phyloP scores from a whole-genome alignment of 257 asterid genomes.

The Lycium ferocissimum region DNA sequence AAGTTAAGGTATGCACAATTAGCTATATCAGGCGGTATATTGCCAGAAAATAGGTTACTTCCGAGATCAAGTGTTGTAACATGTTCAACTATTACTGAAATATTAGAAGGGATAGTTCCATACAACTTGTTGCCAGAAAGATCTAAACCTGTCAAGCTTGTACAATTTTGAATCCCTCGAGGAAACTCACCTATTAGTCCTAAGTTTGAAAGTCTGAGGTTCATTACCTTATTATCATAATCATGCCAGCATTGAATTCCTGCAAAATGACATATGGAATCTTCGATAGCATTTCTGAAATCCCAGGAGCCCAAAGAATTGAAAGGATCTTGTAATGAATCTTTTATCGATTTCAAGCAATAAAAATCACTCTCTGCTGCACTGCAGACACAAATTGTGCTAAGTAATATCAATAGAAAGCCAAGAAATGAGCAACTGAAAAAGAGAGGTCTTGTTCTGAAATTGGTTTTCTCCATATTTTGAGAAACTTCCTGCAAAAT shows the following conservation, averaged over 20 bases:
- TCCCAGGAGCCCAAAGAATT: slow-evolving; percentile 27
- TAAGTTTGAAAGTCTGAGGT: too few relatives aligned
- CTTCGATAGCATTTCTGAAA: slow-evolving; percentile 22
- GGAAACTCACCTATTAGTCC: slow-evolving; percentile 38
- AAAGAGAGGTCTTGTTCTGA: too few relatives aligned
- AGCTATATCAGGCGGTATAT: too few relatives aligned
- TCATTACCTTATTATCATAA: too few relatives aligned
- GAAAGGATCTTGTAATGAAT: slow-evolving; percentile 35
- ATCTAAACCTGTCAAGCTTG: slow-evolving; percentile 26
- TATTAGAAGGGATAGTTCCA: slow-evolving; percentile 40
- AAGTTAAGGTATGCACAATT: too few relatives aligned
- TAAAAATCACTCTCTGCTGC: neutral
- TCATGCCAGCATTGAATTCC: too few relatives aligned
- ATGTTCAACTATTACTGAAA: neutral
- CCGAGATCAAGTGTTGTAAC: neutral
- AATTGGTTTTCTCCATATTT: too few relatives aligned
- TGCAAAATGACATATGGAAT: slow-evolving; percentile 11
- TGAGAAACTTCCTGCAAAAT: too few relatives aligned
- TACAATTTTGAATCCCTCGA: slow-evolving; percentile 26
- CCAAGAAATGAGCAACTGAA: too few relatives aligned
- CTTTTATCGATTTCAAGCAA: slow-evolving; percentile 25
- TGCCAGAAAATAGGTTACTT: too few relatives aligned
- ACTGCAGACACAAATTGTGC: too few relatives aligned
- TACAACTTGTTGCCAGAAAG: slow-evolving; percentile 35
- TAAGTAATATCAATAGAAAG: too few relatives aligned